A percentile compares a stretch with the other conserved stretches of the same genome.
Evolutionary conservation across 176 grass and related monocot species (phyloP).

Genomic region (barley (Hordeum vulgare)): MorexV3_pseudomolecules_assembly NC_058524.1:104876604-104877103

Average conservation of each 20-base stretch:
- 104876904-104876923: constrained; percentile 44
- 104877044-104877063: constrained; percentile 22
- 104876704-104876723: background rate
- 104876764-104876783: background rate
- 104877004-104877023: constrained; percentile 69
- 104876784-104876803: background rate
- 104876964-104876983: background rate
- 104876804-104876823: background rate
- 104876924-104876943: background rate
- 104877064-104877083: constrained; percentile 45
- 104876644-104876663: too few species aligned
- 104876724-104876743: background rate
- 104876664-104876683: too few species aligned
- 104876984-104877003: constrained; percentile 32
- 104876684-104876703: background rate
- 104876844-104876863: background rate
- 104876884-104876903: constrained; percentile 25
- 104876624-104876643: background rate
- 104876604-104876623: background rate
- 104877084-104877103: constrained; percentile 58
- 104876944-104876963: background rate
- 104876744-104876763: background rate
- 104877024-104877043: constrained; percentile 46
- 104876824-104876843: too few species aligned
- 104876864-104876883: background rate